Conservation (phyloP, 75 land plant species). For the Chamaecyparis obtusa region DNA sequence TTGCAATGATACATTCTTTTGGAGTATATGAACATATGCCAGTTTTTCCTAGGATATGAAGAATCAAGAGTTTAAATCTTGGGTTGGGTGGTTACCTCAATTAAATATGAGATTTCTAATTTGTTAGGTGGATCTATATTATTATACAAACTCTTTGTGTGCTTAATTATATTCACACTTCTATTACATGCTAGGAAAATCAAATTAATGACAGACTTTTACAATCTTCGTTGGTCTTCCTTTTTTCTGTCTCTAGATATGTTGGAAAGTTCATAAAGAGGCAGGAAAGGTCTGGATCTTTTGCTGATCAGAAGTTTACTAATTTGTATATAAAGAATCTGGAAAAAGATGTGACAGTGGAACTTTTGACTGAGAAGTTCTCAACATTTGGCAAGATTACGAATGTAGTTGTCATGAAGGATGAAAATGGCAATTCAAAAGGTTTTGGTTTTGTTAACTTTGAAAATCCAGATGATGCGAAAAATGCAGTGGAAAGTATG, state of each 20-base stretch:
- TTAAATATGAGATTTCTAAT: neutral
- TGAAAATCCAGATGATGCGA: conserved; percentile 66
- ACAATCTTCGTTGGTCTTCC: neutral
- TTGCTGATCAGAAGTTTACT: conserved; percentile 52
- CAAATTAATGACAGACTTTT: neutral
- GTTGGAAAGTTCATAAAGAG: conserved; percentile 53
- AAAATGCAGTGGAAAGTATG: conserved; percentile 45
- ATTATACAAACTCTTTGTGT: neutral
- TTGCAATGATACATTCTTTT: neutral
- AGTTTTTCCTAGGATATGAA: neutral
- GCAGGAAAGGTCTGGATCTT: conserved; percentile 37
- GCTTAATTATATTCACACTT: neutral
- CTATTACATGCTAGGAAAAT: neutral
- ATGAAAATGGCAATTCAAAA: conserved; percentile 51
- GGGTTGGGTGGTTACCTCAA: neutral
- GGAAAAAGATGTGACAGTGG: conserved; percentile 56
- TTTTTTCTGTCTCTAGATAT: conserved; percentile 28
- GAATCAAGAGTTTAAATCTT: neutral
- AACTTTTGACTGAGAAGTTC: conserved; percentile 43
- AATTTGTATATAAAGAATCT: conserved; percentile 70
- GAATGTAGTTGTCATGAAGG: conserved; percentile 46
- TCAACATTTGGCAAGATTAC: conserved; percentile 55
- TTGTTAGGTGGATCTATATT: neutral
- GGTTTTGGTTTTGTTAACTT: conserved; percentile 78
- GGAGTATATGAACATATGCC: neutral